A percentile compares a stretch with the other conserved stretches of the same genome.
Conservation (phyloP, 1,284 basidiomycete genomes). For the Papiliotrema nemorosa region DNA sequence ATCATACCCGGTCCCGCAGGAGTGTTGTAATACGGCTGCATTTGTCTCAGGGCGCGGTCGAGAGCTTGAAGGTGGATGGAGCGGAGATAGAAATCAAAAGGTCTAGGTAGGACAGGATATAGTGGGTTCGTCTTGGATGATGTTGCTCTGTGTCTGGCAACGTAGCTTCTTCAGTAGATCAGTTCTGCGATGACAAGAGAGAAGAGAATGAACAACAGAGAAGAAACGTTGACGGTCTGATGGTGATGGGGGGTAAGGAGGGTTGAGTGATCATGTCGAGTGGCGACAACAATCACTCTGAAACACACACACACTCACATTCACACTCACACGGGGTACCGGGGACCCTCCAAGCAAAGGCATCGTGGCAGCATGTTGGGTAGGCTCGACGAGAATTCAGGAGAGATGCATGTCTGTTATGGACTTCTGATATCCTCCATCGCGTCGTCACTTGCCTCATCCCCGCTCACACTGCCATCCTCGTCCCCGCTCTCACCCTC, state of each 20-base stretch:
- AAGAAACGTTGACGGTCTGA: too few species aligned
- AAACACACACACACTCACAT: too few species aligned
- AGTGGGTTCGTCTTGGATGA: background rate
- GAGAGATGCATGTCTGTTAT: too few species aligned
- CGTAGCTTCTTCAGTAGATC: too few species aligned
- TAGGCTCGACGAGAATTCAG: too few species aligned
- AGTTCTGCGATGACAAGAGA: too few species aligned
- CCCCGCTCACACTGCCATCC: constrained; percentile 4
- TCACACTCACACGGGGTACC: too few species aligned
- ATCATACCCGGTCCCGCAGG: constrained; percentile 14
- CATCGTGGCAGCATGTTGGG: too few species aligned
- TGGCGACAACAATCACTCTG: too few species aligned
- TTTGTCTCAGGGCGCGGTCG: background rate
- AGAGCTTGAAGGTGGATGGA: background rate
- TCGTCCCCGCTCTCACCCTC: constrained; percentile 17
- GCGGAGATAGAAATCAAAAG: constrained; percentile 5
- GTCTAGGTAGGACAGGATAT: constrained; percentile 3
- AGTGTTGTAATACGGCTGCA: constrained; percentile 10
- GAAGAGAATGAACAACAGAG: too few species aligned
- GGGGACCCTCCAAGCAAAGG: too few species aligned
- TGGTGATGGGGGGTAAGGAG: background rate
- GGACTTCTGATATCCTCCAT: constrained; percentile 21
- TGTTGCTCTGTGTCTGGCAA: too few species aligned
- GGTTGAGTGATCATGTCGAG: background rate
- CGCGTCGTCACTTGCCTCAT: constrained; percentile 4